A percentile compares a stretch with the other conserved stretches of the same genome.
Conservation (phyloP, 768 basidiomycete species). For the Hericium rajendrae region DNA sequence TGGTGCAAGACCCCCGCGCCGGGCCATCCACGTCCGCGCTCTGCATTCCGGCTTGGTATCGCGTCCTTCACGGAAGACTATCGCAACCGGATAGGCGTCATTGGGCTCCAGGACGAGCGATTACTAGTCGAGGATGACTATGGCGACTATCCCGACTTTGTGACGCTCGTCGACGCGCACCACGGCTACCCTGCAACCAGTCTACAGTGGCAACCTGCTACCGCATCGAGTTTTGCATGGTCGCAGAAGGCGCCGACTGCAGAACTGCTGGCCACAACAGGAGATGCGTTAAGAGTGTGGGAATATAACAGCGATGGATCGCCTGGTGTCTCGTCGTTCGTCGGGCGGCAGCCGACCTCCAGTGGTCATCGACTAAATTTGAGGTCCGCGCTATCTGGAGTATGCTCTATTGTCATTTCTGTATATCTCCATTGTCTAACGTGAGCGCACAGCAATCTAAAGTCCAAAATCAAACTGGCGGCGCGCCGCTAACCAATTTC, state of each 20-base stretch:
- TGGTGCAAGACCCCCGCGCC: conserved; percentile 80
- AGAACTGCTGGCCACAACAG: conserved; percentile 89
- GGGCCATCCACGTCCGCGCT: conserved; percentile 60
- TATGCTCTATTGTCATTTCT: conserved; percentile 29
- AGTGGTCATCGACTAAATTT: conserved; percentile 59
- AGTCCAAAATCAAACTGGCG: conserved; percentile 72
- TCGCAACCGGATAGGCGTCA: conserved; percentile 71
- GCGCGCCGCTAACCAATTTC: conserved; percentile 91
- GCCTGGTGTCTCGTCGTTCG: conserved; percentile 49
- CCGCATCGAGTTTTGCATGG: conserved; percentile 55
- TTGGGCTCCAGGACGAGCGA: conserved; percentile 76
- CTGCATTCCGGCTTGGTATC: conserved; percentile 76
- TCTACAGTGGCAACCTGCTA: conserved; percentile 86
- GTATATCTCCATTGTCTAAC: neutral
- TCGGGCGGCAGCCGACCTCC: conserved; percentile 50
- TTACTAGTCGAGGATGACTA: conserved; percentile 83
- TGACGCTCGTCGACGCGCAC: conserved; percentile 70
- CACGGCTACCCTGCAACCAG: conserved; percentile 92
- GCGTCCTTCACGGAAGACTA: conserved; percentile 81
- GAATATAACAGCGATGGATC: conserved; percentile 71
- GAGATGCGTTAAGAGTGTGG: conserved; percentile 88
- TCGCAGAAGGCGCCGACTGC: conserved; percentile 53
- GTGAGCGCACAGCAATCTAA: conserved; percentile 62
- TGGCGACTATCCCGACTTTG: conserved; percentile 78
- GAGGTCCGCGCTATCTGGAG: conserved; percentile 75